phyloP scores from a whole-genome alignment of 2,329 filamentous ascomycete genomes.

The Sarocladiaceae sp. region DNA sequence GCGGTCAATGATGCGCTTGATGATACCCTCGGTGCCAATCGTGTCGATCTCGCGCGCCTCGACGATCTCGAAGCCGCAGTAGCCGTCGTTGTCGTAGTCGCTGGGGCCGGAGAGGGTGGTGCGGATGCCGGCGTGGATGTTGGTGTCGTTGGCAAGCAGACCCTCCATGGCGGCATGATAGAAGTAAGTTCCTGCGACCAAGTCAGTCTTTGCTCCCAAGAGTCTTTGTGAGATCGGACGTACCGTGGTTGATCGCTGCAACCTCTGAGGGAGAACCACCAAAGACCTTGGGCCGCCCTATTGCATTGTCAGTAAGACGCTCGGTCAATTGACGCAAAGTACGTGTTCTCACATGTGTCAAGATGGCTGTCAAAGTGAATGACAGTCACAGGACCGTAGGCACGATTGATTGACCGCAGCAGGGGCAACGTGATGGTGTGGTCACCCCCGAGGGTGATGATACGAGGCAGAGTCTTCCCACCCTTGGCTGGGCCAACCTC shows the following conservation, averaged over 20 bases:
- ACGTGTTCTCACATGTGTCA: slow-evolving; percentile 53
- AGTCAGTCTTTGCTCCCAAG: background rate
- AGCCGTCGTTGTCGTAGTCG: slow-evolving; percentile 81
- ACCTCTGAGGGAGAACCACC: slow-evolving; percentile 71
- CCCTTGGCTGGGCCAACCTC: slow-evolving; percentile 62
- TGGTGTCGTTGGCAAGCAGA: slow-evolving; percentile 71
- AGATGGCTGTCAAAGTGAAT: slow-evolving; percentile 59
- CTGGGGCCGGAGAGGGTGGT: slow-evolving; percentile 72
- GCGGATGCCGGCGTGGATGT: slow-evolving; percentile 82
- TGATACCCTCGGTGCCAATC: slow-evolving; percentile 63
- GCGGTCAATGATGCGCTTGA: slow-evolving; percentile 61
- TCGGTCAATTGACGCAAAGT: slow-evolving; percentile 11
- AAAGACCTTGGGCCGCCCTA: slow-evolving; percentile 81
- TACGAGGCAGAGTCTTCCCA: slow-evolving; percentile 68
- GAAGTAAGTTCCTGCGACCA: slow-evolving; percentile 83
- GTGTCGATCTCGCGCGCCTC: slow-evolving; percentile 86
- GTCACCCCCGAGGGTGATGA: slow-evolving; percentile 69
- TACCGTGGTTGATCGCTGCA: slow-evolving; percentile 70
- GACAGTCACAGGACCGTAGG: slow-evolving; percentile 54
- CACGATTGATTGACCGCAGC: slow-evolving; percentile 52
- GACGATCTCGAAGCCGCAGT: slow-evolving; percentile 77
- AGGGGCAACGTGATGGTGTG: slow-evolving; percentile 57
- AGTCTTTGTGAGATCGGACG: no score
- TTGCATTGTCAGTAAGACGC: slow-evolving; percentile 8
- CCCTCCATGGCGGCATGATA: slow-evolving; percentile 76